Conservation (phyloP, 2,329 filamentous ascomycete species). For the Tricladium varicosporioides region DNA sequence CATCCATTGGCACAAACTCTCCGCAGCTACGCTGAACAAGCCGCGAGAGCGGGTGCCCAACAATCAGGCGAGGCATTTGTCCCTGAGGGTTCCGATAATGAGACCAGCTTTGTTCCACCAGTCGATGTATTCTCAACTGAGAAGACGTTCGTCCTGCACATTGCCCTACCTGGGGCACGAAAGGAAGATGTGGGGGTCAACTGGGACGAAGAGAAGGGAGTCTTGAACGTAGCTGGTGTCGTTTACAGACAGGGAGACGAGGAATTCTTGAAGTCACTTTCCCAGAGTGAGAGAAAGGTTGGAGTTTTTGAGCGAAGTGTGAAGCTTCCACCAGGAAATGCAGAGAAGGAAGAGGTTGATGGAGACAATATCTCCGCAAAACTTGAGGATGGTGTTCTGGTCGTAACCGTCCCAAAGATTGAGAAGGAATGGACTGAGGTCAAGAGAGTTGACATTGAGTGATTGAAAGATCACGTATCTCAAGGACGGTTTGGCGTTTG, state of each 20-base stretch:
- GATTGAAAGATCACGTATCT: background rate
- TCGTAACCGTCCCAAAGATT: conserved; percentile 74
- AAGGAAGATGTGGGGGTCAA: conserved; percentile 76
- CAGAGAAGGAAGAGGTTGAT: conserved; percentile 61
- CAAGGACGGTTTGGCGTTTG: background rate
- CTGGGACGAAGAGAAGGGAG: conserved; percentile 68
- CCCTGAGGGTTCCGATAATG: conserved; percentile 27
- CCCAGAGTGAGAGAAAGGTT: conserved; percentile 63
- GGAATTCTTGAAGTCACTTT: conserved; percentile 61
- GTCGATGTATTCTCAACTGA: conserved; percentile 73
- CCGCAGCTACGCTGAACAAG: conserved; percentile 25
- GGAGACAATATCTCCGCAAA: conserved; percentile 67
- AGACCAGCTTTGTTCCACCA: conserved; percentile 58
- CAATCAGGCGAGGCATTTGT: conserved; percentile 24
- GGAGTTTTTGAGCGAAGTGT: conserved; percentile 74
- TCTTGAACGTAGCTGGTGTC: conserved; percentile 68
- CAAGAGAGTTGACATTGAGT: conserved; percentile 56
- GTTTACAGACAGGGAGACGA: conserved; percentile 71
- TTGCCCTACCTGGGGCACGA: conserved; percentile 73
- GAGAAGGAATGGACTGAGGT: conserved; percentile 66
- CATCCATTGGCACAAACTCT: conserved; percentile 33
- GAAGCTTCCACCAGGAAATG: conserved; percentile 51
- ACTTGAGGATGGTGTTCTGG: conserved; percentile 74
- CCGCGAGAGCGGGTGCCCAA: conserved; percentile 19
- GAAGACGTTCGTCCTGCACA: conserved; percentile 64